Conservation (phyloP, 176 grass and related monocot species). For the Secale cereale region DNA sequence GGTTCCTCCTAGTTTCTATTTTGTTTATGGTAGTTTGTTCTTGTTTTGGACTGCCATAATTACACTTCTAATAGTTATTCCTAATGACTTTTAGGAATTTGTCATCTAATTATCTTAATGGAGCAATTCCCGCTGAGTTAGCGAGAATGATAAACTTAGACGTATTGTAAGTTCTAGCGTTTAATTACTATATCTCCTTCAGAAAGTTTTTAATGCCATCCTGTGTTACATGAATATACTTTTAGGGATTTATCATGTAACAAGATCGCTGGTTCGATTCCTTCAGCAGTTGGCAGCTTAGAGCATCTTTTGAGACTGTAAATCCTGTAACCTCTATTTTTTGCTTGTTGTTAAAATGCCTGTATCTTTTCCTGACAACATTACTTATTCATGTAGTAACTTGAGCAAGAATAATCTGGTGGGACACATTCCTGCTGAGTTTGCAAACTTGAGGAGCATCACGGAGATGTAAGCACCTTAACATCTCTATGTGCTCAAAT, state of each 20-base stretch:
- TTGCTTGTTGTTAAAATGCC: slow-evolving; percentile 4
- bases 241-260: slow-evolving; percentile 91
- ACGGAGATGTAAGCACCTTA: slow-evolving; percentile 79
- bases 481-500: background rate
- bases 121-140: slow-evolving; percentile 77
- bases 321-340: slow-evolving; percentile 8
- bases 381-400: slow-evolving; percentile 56
- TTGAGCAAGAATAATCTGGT: slow-evolving; percentile 82
- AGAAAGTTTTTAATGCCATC: slow-evolving; percentile 14
- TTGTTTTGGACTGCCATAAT: background rate
- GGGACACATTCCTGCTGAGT: slow-evolving; percentile 75
- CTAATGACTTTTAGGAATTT: slow-evolving; percentile 60
- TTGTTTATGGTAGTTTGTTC: background rate
- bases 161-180: slow-evolving; percentile 58
- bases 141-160: slow-evolving; percentile 89
- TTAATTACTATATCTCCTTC: background rate
- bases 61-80: background rate
- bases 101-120: slow-evolving; percentile 76
- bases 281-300: slow-evolving; percentile 72
- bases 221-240: slow-evolving; percentile 10
- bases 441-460: slow-evolving; percentile 94
- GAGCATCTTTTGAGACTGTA: slow-evolving; percentile 94
- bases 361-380: slow-evolving; percentile 4
- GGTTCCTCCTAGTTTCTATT: background rate
- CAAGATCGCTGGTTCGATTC: slow-evolving; percentile 75